phyloP scores from a whole-genome alignment of 2,329 filamentous ascomycete species.

The Aspergillus japonicus region DNA sequence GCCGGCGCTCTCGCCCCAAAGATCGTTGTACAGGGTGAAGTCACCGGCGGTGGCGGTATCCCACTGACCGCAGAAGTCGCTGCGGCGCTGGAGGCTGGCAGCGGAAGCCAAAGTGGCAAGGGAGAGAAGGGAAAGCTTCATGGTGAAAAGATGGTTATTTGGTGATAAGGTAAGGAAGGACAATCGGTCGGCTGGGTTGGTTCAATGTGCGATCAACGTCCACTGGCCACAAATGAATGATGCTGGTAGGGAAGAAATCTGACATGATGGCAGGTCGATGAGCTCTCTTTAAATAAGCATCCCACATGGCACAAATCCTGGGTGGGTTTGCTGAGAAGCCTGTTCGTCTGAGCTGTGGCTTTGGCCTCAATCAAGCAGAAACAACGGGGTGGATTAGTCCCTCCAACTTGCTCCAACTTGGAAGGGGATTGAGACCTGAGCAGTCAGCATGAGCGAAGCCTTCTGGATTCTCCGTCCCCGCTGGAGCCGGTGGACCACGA shows the following conservation, averaged over 20 bases:
- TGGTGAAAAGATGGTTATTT: slow-evolving; percentile 15
- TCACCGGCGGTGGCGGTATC: slow-evolving; percentile 38
- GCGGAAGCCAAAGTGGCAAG: slow-evolving; percentile 26
- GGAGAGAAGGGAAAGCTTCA: slow-evolving; percentile 30
- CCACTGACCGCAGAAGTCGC: slow-evolving; percentile 44
- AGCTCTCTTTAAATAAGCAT: background rate
- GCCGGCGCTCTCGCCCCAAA: slow-evolving; percentile 47
- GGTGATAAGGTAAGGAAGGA: slow-evolving; percentile 1
- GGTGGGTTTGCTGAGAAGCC: background rate
- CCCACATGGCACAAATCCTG: background rate
- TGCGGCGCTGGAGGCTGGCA: slow-evolving; percentile 26
- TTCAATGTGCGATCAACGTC: slow-evolving; percentile 9
- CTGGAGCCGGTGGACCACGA: slow-evolving; percentile 3
- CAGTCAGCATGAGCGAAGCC: slow-evolving; percentile 1
- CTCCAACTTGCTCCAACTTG: background rate
- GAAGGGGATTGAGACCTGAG: background rate
- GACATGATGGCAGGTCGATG: background rate
- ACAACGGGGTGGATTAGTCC: slow-evolving; percentile 4
- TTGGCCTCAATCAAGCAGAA: slow-evolving; percentile 3
- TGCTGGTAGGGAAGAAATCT: slow-evolving; percentile 2
- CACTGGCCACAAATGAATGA: slow-evolving; percentile 3
- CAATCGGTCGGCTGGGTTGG: background rate
- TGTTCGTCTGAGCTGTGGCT: background rate
- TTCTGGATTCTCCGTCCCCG: background rate
- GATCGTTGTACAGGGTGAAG: slow-evolving; percentile 55